Evolutionary conservation across 768 basidiomycete species (phyloP).

Genomic region (Russula griseocarnosa): DNA sequence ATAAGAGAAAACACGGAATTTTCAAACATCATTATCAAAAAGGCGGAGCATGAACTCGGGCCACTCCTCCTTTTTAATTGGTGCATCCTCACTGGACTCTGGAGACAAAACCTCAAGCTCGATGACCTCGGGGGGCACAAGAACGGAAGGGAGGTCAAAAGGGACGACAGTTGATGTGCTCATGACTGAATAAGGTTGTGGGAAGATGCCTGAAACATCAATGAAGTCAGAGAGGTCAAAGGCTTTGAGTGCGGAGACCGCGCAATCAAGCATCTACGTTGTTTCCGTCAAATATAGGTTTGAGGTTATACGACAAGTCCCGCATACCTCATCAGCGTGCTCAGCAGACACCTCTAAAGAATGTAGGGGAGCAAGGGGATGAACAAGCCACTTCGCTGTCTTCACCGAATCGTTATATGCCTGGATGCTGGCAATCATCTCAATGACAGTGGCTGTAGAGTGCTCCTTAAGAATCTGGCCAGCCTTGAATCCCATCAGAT

Average conservation of each 20-base stretch:
- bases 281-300: not conserved
- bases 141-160: slow-evolving; percentile 69
- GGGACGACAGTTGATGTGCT: slow-evolving; percentile 43
- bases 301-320: slow-evolving; percentile 6
- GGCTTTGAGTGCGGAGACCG: slow-evolving; percentile 56
- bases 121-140: slow-evolving; percentile 85
- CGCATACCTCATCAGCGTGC: slow-evolving; percentile 57
- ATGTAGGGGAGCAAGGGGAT: slow-evolving; percentile 54
- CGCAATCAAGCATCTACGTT: slow-evolving; percentile 66
- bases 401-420: slow-evolving; percentile 59
- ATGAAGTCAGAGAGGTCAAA: slow-evolving; percentile 61
- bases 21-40: slow-evolving; percentile 55
- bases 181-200: slow-evolving; percentile 59
- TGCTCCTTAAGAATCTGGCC: slow-evolving; percentile 62
- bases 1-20: not conserved
- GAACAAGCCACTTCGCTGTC: slow-evolving; percentile 60
- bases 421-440: slow-evolving; percentile 70
- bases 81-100: slow-evolving; percentile 66
- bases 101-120: slow-evolving; percentile 69
- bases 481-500: slow-evolving; percentile 43
- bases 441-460: slow-evolving; percentile 53
- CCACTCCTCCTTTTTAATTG: slow-evolving; percentile 79
- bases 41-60: slow-evolving; percentile 65
- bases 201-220: slow-evolving; percentile 52
- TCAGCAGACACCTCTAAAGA: slow-evolving; percentile 43